Evolutionary conservation across 1,284 basidiomycete genomes (phyloP), one percentile per base, ranked within the genome.

Genomic region (Porogramme epimiltina): DNA sequence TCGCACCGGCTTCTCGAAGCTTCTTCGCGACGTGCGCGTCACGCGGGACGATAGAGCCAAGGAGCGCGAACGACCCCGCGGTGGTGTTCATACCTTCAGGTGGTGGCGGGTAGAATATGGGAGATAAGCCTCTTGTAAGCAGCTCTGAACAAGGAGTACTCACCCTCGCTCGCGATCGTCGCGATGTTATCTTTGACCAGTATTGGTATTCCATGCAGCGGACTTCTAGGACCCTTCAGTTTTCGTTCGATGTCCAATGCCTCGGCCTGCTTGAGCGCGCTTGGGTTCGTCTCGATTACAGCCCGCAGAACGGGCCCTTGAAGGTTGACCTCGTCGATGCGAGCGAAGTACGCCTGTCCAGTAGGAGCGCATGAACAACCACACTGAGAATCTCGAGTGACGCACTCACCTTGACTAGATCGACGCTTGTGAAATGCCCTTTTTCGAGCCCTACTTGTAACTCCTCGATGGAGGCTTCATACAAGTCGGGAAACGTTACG

Each of bases 121-220:
- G 10, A 33, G 20, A 10, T 34, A 5, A 18, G 18, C 28, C n/a
- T 28, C 8, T 3, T 13, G 22, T 16, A 31, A 28, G 24, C n/a
- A n/a, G n/a, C n/a, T n/a, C n/a, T n/a, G n/a, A n/a, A n/a, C n/a
- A n/a, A 16, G 34, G 34, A 37, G 50, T 31, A 26, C 47, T 37
- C 45, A 66, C 72, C 72, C 57, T 73, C 70, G 10, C 58, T 59
- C 23, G 66, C 55, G 22, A 68, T 45, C 0, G 76, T 76, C 0
- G 77, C 84, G 28, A 87, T 86, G 60, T 87, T 87, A 63, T 87
- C 86, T 68, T 90, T 90, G 43, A 90, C 57, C 3, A 89, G 67
- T 34, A 90, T 74, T 0, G 88, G 88, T 24, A 90, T 87, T 0
- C 87, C 87, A 60, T 89, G 87, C 33, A 90, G 66, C 0, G 68